These are phyloP conservation scores for Diaporthe amygdali DNA, from an alignment of 2,329 filamentous ascomycete genomes.

Conservation along the genomic window DNA sequence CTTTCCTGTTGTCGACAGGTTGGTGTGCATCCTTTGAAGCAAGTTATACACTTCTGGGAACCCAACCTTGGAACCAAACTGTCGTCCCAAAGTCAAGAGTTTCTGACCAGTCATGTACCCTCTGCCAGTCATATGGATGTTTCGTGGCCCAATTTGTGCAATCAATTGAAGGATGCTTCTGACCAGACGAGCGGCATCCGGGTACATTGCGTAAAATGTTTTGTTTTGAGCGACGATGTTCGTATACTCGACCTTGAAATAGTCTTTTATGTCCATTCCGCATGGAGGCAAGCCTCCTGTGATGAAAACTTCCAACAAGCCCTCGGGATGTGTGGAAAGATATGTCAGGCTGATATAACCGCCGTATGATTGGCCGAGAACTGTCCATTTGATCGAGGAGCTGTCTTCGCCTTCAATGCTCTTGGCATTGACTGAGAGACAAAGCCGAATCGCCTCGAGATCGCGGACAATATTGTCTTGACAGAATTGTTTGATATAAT, in stretches of 20 bases:
- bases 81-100: slow-evolving; percentile 64
- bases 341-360: slow-evolving; percentile 76
- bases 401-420: slow-evolving; percentile 42
- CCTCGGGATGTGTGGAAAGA: slow-evolving; percentile 68
- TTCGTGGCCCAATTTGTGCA: background rate
- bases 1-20: background rate
- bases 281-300: slow-evolving; percentile 73
- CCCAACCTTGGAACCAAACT: slow-evolving; percentile 52
- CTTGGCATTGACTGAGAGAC: slow-evolving; percentile 48
- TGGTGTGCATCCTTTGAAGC: slow-evolving; percentile 30
- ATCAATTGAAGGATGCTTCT: slow-evolving; percentile 38
- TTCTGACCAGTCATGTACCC: slow-evolving; percentile 61
- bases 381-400: slow-evolving; percentile 65
- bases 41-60: slow-evolving; percentile 17
- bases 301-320: slow-evolving; percentile 67
- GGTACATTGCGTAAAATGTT: slow-evolving; percentile 69
- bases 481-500: slow-evolving; percentile 70
- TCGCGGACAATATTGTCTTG: slow-evolving; percentile 78
- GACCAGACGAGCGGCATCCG: slow-evolving; percentile 67
- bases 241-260: slow-evolving; percentile 64
- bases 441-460: slow-evolving; percentile 71
- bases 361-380: slow-evolving; percentile 76
- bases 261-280: slow-evolving; percentile 61
- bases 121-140: slow-evolving; percentile 47
- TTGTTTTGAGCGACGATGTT: slow-evolving; percentile 65